Evolutionary conservation across 169 alveolate species (phyloP), one percentile per base, ranked within the genome.

Genomic region (Plasmodium ovale): DNA sequence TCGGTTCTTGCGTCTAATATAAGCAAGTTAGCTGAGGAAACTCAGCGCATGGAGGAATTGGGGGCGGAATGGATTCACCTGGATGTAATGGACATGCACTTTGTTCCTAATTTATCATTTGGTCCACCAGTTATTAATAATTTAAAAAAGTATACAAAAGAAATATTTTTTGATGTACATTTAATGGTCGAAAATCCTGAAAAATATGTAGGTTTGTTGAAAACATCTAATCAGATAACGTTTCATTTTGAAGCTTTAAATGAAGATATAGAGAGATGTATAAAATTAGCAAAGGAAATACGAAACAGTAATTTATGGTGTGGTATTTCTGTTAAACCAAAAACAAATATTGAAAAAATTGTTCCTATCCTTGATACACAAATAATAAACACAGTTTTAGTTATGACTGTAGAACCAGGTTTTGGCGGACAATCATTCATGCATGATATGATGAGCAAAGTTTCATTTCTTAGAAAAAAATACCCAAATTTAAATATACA

Each of bases 351-450:
- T 39, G 88, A 71, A 53, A 65, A 67, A 68, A 37, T 65, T 37
- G 84, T 73, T 2, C 88, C 87, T 9, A 27, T 92, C 56, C 68
- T 79, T 37, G 93, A 84, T 44, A 58, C 87, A 58, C 87, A 87
- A 21, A 56, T 92, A 47, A 68, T 95, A 39, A 95, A 95, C 84
- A 73, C 95, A 92, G 88, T 95, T 19, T 92, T 95, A 85, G 91
- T 95, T 74, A 96, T 96, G 98, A 95, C 98, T 19, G 98, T 96
- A 12, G 97, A 96, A 88, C 98, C 98, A 5, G 98, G 98, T 47
- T 96, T 96, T 87, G 98, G 98, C 16, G 98, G 98, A 19, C 97
- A 96, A 51, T 88, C 74, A 44, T 96, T 96, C 82, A 95, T 96
- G 97, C 87, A 60, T 47, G 96, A 93, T 62, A 92, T 91, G 95